These are phyloP conservation scores for Xanthoceras sorbifolium DNA, from an alignment of 345 rosid genomes.

Conservation along the genomic window DNA sequence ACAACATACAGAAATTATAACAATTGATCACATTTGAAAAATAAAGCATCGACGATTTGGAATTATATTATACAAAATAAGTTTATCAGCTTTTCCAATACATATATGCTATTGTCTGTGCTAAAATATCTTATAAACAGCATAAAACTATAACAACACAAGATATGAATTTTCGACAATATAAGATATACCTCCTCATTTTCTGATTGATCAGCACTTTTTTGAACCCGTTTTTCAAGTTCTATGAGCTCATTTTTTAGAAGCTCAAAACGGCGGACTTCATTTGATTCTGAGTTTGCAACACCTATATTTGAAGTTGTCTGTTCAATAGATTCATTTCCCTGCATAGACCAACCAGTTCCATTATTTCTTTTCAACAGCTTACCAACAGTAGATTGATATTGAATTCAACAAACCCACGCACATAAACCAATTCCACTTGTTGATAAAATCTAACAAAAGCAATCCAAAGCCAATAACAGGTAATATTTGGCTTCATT, in stretches of 20 bases:
- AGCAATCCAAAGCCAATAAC: not conserved
- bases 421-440: not conserved
- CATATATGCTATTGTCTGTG: not conserved
- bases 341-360: slow-evolving; percentile 48
- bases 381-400: slow-evolving; percentile 1
- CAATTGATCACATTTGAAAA: not conserved
- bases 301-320: slow-evolving; percentile 35
- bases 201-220: slow-evolving; percentile 64
- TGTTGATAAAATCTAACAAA: not conserved
- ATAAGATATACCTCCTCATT: slow-evolving; percentile 58
- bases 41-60: not conserved
- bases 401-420: not conserved
- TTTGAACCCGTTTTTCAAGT: slow-evolving; percentile 88
- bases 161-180: not conserved
- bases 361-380: slow-evolving; percentile 18
- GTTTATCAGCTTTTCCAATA: not conserved
- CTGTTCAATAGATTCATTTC: slow-evolving; percentile 40
- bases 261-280: slow-evolving; percentile 74
- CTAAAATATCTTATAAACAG: not conserved
- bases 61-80: not conserved
- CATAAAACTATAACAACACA: not conserved
- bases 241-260: slow-evolving; percentile 87
- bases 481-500: not conserved
- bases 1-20: not conserved
- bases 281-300: slow-evolving; percentile 55